Conservation (phyloP, 1,284 basidiomycete species). For the Trichosporon sp. region DNA sequence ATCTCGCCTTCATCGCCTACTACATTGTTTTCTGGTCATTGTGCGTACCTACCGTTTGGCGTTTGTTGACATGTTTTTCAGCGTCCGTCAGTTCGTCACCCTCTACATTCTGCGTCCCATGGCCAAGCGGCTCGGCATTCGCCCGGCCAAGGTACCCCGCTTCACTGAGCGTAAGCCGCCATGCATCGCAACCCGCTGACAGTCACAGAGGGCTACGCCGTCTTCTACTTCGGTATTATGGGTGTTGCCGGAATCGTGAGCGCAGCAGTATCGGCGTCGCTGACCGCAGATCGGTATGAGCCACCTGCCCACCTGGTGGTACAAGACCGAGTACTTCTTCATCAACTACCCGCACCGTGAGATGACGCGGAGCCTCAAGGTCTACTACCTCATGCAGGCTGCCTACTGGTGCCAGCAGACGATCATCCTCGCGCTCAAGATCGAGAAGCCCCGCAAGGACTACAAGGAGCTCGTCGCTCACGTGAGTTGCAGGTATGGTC, state of each 20-base stretch:
- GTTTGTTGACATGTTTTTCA: conserved; percentile 25
- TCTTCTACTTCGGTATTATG: conserved; percentile 75
- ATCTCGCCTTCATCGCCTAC: conserved; percentile 81
- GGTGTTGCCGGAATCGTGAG: conserved; percentile 76
- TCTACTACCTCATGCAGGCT: conserved; percentile 86
- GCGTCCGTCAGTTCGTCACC: conserved; percentile 75
- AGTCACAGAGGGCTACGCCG: conserved; percentile 70
- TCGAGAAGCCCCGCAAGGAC: conserved; percentile 94
- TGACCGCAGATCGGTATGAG: conserved; percentile 75
- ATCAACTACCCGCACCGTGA: conserved; percentile 84
- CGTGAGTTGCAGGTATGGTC: conserved; percentile 40
- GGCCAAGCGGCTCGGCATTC: conserved; percentile 70
- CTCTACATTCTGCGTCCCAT: conserved; percentile 71
- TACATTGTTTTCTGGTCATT: conserved; percentile 91
- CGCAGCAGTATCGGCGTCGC: conserved; percentile 30
- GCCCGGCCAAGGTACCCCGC: conserved; percentile 69
- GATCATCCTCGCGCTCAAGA: conserved; percentile 75
- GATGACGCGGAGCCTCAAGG: conserved; percentile 82
- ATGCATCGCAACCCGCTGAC: not conserved
- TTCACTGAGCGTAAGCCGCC: conserved; percentile 71
- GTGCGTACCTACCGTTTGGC: conserved; percentile 35
- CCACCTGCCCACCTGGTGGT: conserved; percentile 87
- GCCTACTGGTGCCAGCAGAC: conserved; percentile 96
- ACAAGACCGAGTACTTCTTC: conserved; percentile 79
- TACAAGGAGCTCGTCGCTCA: conserved; percentile 77